These are phyloP conservation scores for Eleusine coracana DNA, from an alignment of 176 grass and related monocot genomes.

Conservation along the genomic window DNA sequence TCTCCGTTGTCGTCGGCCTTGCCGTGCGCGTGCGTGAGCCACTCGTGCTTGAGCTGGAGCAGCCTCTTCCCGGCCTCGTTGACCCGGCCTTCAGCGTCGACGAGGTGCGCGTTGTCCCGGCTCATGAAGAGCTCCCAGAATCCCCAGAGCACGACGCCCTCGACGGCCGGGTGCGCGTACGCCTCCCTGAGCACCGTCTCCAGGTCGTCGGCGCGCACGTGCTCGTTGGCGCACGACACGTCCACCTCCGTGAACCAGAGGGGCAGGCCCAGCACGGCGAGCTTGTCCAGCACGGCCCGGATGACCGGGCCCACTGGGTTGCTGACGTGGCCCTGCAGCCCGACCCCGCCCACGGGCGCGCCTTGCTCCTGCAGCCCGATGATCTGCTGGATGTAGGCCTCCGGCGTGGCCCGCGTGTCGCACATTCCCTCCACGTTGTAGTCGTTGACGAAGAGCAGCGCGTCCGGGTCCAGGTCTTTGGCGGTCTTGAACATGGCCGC, in stretches of 20 bases:
- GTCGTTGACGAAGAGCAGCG: slow-evolving; percentile 92
- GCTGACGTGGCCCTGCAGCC: slow-evolving; percentile 72
- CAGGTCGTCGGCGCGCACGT: slow-evolving; percentile 84
- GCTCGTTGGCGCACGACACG: slow-evolving; percentile 73
- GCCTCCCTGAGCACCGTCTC: slow-evolving; percentile 86
- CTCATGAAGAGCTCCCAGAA: slow-evolving; percentile 97
- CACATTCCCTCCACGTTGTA: slow-evolving; percentile 78
- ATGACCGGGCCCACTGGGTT: slow-evolving; percentile 63
- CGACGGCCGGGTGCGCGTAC: slow-evolving; percentile 78
- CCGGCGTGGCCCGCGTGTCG: slow-evolving; percentile 53
- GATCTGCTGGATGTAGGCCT: slow-evolving; percentile 78
- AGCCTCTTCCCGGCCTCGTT: slow-evolving; percentile 68
- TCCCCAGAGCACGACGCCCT: slow-evolving; percentile 88
- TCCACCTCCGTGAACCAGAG: slow-evolving; percentile 97
- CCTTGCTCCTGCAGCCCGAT: slow-evolving; percentile 75
- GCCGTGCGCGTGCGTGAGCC: slow-evolving; percentile 66
- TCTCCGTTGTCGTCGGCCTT: slow-evolving; percentile 52
- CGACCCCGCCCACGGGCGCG: slow-evolving; percentile 64
- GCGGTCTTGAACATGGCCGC: slow-evolving; percentile 70
- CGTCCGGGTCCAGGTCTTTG: slow-evolving; percentile 58
- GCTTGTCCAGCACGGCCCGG: slow-evolving; percentile 49
- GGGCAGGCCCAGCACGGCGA: slow-evolving; percentile 69
- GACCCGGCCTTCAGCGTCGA: slow-evolving; percentile 72
- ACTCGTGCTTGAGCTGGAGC: slow-evolving; percentile 70
- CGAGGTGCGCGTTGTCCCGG: slow-evolving; percentile 57